Base-by-base conservation (phyloP, 768 basidiomycete species). In the Phylloporus sp. region DNA sequence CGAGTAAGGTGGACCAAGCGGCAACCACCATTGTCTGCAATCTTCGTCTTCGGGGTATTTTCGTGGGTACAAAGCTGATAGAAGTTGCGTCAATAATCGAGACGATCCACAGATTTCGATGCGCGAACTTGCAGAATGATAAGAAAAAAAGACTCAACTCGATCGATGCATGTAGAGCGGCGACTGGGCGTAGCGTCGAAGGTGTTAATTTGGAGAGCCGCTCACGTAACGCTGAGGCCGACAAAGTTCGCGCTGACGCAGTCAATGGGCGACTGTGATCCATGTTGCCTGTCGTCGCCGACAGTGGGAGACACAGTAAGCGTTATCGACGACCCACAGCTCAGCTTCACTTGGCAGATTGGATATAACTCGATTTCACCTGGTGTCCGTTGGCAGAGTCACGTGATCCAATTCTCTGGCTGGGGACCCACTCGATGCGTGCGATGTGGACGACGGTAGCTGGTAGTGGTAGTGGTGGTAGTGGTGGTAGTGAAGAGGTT, bases 1-100 rank as follows among this genome's bases (percentile, higher is more conserved):
- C 78, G 47, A 97, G 83, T 67, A 85, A 72, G n/a, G 86, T 80
- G 26, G 90, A 89, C 92, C 91, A 95, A 46, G 84, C 57, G 15
- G 94, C 90, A 41, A 98, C 95, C 0, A 82, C 86, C 56, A 92
- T 74, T 59, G 90, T 97, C 73, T 98, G 95, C 52, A 95, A 67
- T 60, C 94, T 76, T 59, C 94, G 79, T 69, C 86, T 87, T 54
- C 85, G 79, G 15, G 95, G 95, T 61, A 97, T 87, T 62, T 82
- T 81, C 8, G 91, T 80, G 0, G 94, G 94, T 2, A 86, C 94
- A 64, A 93, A 97, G 45, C 88, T 90, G 56, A 16, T 22, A 39
- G 35, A 7, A 27, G 42, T 31, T 32, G 24, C 47, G 15, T 53
- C 34, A 65, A 39, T 22, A 34, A n/a, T 18, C 49, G 12, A 5